Evolutionary conservation across 1,284 basidiomycete genomes (phyloP), one percentile per base, ranked within the genome.

Genomic region (Caloboletus firmus): DNA sequence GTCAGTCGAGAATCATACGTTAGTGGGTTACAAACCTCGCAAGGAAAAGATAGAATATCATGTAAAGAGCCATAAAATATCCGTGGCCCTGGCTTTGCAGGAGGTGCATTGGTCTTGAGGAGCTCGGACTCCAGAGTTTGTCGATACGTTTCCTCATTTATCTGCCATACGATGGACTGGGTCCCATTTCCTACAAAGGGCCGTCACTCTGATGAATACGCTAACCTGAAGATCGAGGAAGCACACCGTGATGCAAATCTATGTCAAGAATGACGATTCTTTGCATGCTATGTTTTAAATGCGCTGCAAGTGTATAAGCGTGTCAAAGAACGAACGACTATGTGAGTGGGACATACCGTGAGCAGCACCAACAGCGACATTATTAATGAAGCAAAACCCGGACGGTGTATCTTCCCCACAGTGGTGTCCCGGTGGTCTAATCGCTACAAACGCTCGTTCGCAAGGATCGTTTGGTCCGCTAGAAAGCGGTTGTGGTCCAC

Each of bases 1-100:
- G 39, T 63, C 26, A 64, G 34, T 45, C 11, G 11, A 39, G 32
- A 17, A 5, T 49, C 35, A 17, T 17, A 17, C 39, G 22, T 5
- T 0, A 3, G 10, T 1, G 12, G 18, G 24, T 28, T 1, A 53
- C 74, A 45, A 62, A 91, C 91, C 76, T 98, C 95, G 74, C 95
- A 98, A 0, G 95, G 94, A 67, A 88, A 97, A 2, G 91, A 95
- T 17, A 93, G 77, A 44, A 98, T 85, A 64, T 98, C 96, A 66
- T 98, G 60, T 22, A 61, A 44, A 30, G 62, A 62, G 3, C 60
- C 61, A 28, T 65, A 62, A 31, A 52, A 62, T 49, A 62, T 58
- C 20, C 49, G 60, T 30, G 61, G 61, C 4, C 63, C 62, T n/a
- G 39, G 40, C 20, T 61, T 59, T 15, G 4, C 8, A 10, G 50